Evolutionary conservation across 2,329 filamentous ascomycete genomes (phyloP).

Genomic region (Xylariaceae sp.): DNA sequence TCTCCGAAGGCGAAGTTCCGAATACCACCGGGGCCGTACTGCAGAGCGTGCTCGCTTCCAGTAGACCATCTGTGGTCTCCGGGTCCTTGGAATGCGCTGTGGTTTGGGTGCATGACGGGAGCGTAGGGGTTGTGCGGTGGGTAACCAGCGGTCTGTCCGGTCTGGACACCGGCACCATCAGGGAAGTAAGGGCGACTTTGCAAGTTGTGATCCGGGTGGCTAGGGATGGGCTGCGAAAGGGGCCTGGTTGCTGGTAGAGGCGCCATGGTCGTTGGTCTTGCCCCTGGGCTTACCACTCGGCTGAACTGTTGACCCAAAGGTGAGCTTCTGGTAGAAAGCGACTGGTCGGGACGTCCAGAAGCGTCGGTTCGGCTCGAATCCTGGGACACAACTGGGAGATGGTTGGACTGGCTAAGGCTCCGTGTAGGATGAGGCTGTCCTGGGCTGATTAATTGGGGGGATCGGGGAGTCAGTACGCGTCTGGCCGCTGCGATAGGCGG

Average conservation of each 20-base stretch:
- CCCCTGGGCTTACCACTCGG: constrained; percentile 16
- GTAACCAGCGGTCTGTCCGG: constrained; percentile 18
- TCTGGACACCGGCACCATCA: constrained; percentile 13
- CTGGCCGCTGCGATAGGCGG: constrained; percentile 34
- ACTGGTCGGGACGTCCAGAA: constrained; percentile 21
- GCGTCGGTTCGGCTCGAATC: constrained; percentile 18
- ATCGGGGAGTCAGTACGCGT: constrained; percentile 53
- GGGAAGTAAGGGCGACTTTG: constrained; percentile 21
- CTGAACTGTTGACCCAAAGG: constrained; percentile 28
- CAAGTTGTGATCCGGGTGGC: constrained; percentile 19
- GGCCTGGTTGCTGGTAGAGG: constrained; percentile 25
- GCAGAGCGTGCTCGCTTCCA: constrained; percentile 16
- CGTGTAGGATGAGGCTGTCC: constrained; percentile 34
- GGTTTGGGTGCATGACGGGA: constrained; percentile 15
- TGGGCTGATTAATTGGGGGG: constrained; percentile 51
- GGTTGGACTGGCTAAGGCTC: constrained; percentile 20
- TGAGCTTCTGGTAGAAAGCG: constrained; percentile 21
- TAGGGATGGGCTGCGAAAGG: constrained; percentile 27
- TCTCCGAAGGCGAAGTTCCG: constrained; percentile 26
- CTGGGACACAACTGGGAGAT: constrained; percentile 18
- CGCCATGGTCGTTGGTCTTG: constrained; percentile 19
- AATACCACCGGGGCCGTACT: constrained; percentile 15
- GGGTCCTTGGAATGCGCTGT: constrained; percentile 20
- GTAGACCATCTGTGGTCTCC: constrained; percentile 26
- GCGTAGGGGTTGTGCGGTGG: constrained; percentile 19